A percentile compares a stretch with the other conserved stretches of the same genome.
Conservation (phyloP, 495 filamentous ascomycete genomes). For the Bryoglossum gracile region DNA sequence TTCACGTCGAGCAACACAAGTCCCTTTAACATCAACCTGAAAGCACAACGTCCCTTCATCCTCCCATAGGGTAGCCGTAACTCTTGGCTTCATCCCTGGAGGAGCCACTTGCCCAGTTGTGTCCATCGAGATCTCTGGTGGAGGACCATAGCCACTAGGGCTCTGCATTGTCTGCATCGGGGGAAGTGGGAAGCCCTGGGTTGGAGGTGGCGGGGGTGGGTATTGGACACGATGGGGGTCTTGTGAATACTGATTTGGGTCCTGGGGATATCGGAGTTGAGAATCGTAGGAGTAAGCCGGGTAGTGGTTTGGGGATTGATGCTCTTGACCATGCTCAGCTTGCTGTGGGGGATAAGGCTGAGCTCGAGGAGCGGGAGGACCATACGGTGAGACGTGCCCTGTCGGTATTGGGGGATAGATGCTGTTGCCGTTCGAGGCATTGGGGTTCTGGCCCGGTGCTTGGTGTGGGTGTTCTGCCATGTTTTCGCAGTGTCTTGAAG, state of each 20-base stretch:
- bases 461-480: neutral
- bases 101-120: constrained; percentile 84
- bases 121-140: constrained; percentile 55
- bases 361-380: neutral
- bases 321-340: constrained; percentile 4
- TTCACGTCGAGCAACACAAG: constrained; percentile 91
- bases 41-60: constrained; percentile 97
- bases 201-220: constrained; percentile 60
- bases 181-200: constrained; percentile 58
- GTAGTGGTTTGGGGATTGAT: constrained; percentile 15
- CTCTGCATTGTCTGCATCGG: constrained; percentile 33
- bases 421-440: too few relatives aligned
- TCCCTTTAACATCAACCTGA: constrained; percentile 92
- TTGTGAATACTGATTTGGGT: constrained; percentile 13
- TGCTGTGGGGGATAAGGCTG: constrained; percentile 15
- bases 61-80: constrained; percentile 96
- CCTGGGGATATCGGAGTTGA: constrained; percentile 17
- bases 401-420: neutral
- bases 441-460: too few relatives aligned
- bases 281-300: constrained; percentile 20
- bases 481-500: too few relatives aligned
- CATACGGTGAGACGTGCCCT: constrained; percentile 7
- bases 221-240: constrained; percentile 27
- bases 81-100: constrained; percentile 87
- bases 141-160: constrained; percentile 35